Conservation (phyloP, 371 early-diverging fungal species). For the Circinella umbellata region DNA sequence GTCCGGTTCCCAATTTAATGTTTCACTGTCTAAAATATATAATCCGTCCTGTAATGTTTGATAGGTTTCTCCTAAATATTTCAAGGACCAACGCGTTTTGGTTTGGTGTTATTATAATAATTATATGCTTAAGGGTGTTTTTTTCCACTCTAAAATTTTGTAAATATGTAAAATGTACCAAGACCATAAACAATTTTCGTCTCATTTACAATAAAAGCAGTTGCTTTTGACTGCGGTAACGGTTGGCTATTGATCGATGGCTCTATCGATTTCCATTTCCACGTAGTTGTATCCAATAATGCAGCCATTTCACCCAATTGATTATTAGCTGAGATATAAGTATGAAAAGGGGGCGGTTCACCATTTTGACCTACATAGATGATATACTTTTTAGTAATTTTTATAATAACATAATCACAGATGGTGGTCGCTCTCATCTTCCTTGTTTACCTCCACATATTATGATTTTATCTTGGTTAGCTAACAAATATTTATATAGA, state of each 20-base stretch:
- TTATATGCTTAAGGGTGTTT: too few relatives aligned
- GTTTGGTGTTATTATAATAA: too few relatives aligned
- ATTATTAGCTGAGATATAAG: conserved; percentile 24
- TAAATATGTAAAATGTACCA: conserved; percentile 20
- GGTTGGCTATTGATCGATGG: conserved; percentile 34
- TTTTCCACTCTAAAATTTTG: too few relatives aligned
- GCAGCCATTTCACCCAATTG: conserved; percentile 26
- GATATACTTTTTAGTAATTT: too few relatives aligned
- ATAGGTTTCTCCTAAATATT: conserved; percentile 1
- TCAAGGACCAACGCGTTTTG: too few relatives aligned
- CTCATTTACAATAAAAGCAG: conserved; percentile 27
- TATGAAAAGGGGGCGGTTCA: conserved; percentile 34
- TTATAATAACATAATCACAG: too few relatives aligned
- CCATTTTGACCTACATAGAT: conserved; percentile 28
- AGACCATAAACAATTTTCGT: conserved; percentile 37
- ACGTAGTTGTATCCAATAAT: conserved; percentile 24
- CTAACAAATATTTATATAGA: conserved; percentile 8
- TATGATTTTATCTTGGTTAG: conserved; percentile 22
- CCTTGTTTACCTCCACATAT: conserved; percentile 28
- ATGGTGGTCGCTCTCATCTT: too few relatives aligned
- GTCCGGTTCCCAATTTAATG: background rate
- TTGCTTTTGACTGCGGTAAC: conserved; percentile 33
- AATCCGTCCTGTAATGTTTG: background rate
- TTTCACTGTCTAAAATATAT: background rate
- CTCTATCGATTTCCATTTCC: conserved; percentile 32